A percentile compares a stretch with the other conserved stretches of the same genome.
Conservation (phyloP, 345 rosid genomes). For the Citrus sp. region DNA sequence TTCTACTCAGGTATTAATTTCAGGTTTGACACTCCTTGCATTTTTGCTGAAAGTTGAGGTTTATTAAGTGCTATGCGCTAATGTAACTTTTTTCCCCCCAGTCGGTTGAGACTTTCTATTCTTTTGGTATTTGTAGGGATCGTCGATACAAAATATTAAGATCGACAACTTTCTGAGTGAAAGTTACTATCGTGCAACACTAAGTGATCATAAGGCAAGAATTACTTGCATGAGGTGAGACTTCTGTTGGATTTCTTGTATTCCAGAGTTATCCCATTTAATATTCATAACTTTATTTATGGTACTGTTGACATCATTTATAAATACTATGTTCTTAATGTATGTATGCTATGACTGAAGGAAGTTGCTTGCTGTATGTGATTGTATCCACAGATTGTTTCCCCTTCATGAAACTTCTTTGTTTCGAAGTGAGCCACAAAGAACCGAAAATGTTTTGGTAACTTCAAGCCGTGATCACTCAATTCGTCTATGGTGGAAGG, state of each 20-base stretch:
- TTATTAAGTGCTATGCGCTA: neutral
- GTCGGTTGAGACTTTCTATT: neutral
- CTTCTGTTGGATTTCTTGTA: neutral
- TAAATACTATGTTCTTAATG: neutral
- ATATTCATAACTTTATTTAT: neutral
- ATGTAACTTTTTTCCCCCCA: no score
- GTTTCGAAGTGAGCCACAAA: slow-evolving; percentile 32
- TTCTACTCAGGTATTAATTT: slow-evolving; percentile 43
- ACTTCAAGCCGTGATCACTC: slow-evolving; percentile 61
- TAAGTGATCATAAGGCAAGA: slow-evolving; percentile 53
- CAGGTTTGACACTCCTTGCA: neutral
- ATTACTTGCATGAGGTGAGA: slow-evolving; percentile 68
- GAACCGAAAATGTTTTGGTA: slow-evolving; percentile 47
- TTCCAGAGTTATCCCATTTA: neutral
- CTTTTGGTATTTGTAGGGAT: slow-evolving; percentile 35
- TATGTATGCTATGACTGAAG: neutral
- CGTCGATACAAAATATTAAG: slow-evolving; percentile 23
- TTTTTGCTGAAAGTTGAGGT: neutral
- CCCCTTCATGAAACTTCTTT: slow-evolving; percentile 41
- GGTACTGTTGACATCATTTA: neutral
- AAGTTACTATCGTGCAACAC: slow-evolving; percentile 10
- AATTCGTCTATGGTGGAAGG: slow-evolving; percentile 78
- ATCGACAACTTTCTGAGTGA: slow-evolving; percentile 18
- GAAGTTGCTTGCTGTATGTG: slow-evolving; percentile 1
- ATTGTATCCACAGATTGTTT: slow-evolving; percentile 47